These are phyloP conservation scores for Ceratocystis cacaofunesta DNA, from an alignment of 2,329 filamentous ascomycete genomes.

Conservation along the genomic window DNA sequence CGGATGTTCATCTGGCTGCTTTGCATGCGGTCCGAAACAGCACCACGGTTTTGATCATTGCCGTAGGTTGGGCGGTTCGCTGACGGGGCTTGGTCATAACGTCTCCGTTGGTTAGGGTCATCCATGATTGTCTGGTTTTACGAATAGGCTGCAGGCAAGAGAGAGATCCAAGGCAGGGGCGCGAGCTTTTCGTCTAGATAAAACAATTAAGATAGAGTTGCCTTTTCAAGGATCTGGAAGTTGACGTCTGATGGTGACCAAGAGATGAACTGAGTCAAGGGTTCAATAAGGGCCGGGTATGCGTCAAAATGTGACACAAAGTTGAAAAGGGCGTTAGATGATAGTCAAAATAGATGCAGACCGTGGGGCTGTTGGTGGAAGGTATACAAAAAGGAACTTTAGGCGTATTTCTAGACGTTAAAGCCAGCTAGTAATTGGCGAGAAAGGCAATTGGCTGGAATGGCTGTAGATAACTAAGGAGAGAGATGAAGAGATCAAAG, in stretches of 20 bases:
- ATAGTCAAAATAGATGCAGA: background rate
- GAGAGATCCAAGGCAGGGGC: background rate
- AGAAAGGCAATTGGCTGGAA: background rate
- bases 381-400: background rate
- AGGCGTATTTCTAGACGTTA: background rate
- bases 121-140: background rate
- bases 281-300: background rate
- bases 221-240: background rate
- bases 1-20: background rate
- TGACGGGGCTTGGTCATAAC: slow-evolving; percentile 5
- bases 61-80: background rate
- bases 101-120: slow-evolving; percentile 9
- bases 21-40: slow-evolving; percentile 4
- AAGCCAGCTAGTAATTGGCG: background rate
- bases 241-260: background rate
- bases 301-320: background rate
- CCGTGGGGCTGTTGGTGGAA: background rate
- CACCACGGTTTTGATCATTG: background rate
- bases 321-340: background rate
- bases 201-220: background rate
- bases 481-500: background rate
- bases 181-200: background rate
- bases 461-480: background rate
- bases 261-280: background rate
- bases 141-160: background rate